Percentiles rank a stretch among this genome's conserved stretches.
phyloP scores from a whole-genome alignment of 1,139 yeast species.

The Barnettozyma hawaiiensis region DNA sequence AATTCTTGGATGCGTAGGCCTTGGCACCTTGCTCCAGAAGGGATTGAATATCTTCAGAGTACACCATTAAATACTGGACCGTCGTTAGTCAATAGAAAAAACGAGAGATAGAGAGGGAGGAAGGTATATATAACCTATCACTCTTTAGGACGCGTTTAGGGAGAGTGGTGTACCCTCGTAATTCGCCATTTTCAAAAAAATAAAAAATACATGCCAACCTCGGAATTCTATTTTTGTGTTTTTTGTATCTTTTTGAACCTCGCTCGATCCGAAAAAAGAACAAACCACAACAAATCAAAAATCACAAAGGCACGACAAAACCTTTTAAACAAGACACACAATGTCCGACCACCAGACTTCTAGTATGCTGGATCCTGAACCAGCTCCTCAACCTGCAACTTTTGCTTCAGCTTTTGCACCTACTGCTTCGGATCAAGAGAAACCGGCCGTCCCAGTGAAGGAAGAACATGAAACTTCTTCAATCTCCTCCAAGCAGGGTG shows the following conservation, averaged over 20 bases:
- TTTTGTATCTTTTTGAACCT: neutral
- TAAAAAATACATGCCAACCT: too few relatives aligned
- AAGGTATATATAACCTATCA: too few relatives aligned
- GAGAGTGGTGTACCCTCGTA: conserved; percentile 6
- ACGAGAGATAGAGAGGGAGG: too few relatives aligned
- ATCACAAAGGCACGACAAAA: neutral
- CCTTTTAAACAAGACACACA: conserved; percentile 4
- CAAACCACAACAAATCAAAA: neutral
- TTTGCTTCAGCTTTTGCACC: conserved; percentile 5
- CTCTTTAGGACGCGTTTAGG: neutral
- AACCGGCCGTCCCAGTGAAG: conserved; percentile 1
- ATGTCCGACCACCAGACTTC: conserved; percentile 11
- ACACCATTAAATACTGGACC: conserved; percentile 10
- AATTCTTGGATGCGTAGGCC: conserved; percentile 56
- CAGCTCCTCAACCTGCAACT: conserved; percentile 2
- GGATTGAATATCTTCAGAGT: conserved; percentile 34
- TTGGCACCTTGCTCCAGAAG: conserved; percentile 56
- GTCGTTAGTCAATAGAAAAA: neutral
- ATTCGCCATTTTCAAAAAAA: neutral
- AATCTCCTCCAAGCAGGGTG: neutral
- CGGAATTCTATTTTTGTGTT: conserved; percentile 11
- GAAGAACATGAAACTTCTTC: conserved; percentile 1
- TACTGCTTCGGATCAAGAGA: neutral
- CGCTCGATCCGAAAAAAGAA: neutral
- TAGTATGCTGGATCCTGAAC: conserved; percentile 22